Evolutionary conservation across 2,329 filamentous ascomycete species (phyloP).

Genomic region (Clonostachys chloroleuca): DNA sequence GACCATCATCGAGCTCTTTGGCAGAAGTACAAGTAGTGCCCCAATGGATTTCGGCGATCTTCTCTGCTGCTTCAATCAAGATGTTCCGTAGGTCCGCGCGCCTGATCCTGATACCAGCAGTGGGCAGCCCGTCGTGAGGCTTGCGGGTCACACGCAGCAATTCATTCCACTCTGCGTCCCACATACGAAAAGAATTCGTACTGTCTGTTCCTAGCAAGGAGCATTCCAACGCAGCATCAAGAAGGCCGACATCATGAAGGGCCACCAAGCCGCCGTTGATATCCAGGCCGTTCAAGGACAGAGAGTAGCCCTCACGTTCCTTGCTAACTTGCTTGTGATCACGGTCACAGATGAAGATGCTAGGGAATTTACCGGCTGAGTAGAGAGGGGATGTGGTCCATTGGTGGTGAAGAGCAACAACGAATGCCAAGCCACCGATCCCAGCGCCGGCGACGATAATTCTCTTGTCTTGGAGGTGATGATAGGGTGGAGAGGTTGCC

Average conservation of each 20-base stretch:
- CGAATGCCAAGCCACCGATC: conserved; percentile 36
- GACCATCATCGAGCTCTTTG: conserved; percentile 9
- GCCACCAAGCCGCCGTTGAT: conserved; percentile 26
- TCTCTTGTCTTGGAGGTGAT: conserved; percentile 30
- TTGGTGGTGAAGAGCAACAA: conserved; percentile 27
- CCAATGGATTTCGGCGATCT: conserved; percentile 15
- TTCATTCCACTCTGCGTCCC: conserved; percentile 28
- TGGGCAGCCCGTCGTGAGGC: conserved; percentile 24
- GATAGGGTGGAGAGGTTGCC: conserved; percentile 1
- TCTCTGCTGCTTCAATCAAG: conserved; percentile 17
- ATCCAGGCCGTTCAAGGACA: conserved; percentile 29
- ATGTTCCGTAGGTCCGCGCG: conserved; percentile 25
- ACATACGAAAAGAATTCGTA: conserved; percentile 29
- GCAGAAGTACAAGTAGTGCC: conserved; percentile 14
- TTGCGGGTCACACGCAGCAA: conserved; percentile 21
- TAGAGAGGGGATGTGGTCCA: conserved; percentile 19
- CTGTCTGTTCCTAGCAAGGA: conserved; percentile 21
- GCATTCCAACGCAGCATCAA: conserved; percentile 21
- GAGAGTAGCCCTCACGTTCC: conserved; percentile 28
- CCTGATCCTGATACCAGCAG: conserved; percentile 26
- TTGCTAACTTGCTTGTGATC: conserved; percentile 21
- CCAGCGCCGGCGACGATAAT: conserved; percentile 38
- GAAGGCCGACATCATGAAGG: conserved; percentile 28
- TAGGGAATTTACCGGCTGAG: conserved; percentile 13
- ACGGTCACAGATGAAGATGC: conserved; percentile 34